These are phyloP conservation scores for Botrytis galanthina DNA, from an alignment of 2,329 filamentous ascomycete species.

Conservation along the genomic window DNA sequence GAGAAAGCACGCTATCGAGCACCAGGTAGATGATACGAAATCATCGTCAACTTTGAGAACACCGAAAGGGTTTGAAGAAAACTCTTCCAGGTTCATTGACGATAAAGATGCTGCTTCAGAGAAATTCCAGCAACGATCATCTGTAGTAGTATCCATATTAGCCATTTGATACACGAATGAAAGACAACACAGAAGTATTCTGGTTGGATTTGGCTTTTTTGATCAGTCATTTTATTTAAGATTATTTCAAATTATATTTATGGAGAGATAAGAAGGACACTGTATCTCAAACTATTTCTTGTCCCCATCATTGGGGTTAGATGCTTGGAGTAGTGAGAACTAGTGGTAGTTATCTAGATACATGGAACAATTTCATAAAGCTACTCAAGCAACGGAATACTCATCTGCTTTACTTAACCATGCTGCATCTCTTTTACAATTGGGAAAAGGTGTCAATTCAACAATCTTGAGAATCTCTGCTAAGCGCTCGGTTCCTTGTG, in stretches of 20 bases:
- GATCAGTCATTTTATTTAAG: background rate
- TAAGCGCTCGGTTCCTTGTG: background rate
- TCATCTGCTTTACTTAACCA: background rate
- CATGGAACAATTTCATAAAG: background rate
- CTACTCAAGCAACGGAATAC: background rate
- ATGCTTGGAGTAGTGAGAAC: background rate
- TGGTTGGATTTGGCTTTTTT: background rate
- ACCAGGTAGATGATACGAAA: background rate
- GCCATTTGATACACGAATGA: background rate
- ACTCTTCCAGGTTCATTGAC: background rate
- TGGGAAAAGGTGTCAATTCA: background rate
- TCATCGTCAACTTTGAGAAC: background rate
- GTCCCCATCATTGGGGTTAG: background rate
- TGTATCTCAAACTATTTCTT: background rate
- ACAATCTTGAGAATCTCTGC: background rate
- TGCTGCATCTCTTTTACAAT: background rate
- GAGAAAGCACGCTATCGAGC: background rate
- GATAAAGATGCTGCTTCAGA: background rate
- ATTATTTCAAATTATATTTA: background rate
- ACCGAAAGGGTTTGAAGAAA: fast-evolving
- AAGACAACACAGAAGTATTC: background rate
- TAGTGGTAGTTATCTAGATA: background rate
- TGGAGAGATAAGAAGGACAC: background rate
- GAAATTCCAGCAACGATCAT: background rate
- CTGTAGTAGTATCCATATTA: background rate